Conservation (phyloP, 768 basidiomycete genomes). For the Pisolithus albus region DNA sequence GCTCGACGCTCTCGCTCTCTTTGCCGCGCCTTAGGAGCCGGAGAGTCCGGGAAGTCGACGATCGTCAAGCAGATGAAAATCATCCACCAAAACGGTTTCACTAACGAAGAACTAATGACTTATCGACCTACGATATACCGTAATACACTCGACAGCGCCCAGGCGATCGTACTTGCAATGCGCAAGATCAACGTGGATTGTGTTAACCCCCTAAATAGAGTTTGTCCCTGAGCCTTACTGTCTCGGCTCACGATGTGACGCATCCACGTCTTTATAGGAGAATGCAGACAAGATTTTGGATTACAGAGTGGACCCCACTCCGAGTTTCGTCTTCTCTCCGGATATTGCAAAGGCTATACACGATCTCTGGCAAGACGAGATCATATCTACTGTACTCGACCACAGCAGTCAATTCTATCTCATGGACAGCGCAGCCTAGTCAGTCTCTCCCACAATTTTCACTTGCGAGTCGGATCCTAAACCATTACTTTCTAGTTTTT, state of each 20-base stretch:
- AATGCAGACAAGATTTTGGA: slow-evolving; percentile 59
- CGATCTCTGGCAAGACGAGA: slow-evolving; percentile 64
- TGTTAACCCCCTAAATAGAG: slow-evolving; percentile 55
- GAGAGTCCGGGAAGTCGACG: slow-evolving; percentile 92
- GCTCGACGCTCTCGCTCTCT: background rate
- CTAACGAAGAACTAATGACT: slow-evolving; percentile 63
- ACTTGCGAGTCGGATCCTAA: background rate
- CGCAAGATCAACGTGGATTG: slow-evolving; percentile 81
- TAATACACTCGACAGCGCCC: slow-evolving; percentile 84
- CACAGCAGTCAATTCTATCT: slow-evolving; percentile 78
- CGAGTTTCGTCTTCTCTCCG: slow-evolving; percentile 44
- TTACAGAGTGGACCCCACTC: slow-evolving; percentile 40
- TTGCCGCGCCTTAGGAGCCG: slow-evolving; percentile 57
- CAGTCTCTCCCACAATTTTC: slow-evolving; percentile 23
- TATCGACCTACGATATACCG: slow-evolving; percentile 77
- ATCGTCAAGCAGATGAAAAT: slow-evolving; percentile 99
- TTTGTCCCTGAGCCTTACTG: background rate
- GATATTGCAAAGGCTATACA: slow-evolving; percentile 65
- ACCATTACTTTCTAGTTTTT: slow-evolving; percentile 52
- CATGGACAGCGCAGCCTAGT: slow-evolving; percentile 94
- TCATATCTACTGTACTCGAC: slow-evolving; percentile 45
- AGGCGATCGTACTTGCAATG: slow-evolving; percentile 80
- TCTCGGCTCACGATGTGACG: background rate
- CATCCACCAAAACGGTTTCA: slow-evolving; percentile 90
- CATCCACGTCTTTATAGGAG: slow-evolving; percentile 19